Evolutionary conservation across 805 yeast genomes (phyloP).

Genomic region (Pichia phayaonensis): DNA sequence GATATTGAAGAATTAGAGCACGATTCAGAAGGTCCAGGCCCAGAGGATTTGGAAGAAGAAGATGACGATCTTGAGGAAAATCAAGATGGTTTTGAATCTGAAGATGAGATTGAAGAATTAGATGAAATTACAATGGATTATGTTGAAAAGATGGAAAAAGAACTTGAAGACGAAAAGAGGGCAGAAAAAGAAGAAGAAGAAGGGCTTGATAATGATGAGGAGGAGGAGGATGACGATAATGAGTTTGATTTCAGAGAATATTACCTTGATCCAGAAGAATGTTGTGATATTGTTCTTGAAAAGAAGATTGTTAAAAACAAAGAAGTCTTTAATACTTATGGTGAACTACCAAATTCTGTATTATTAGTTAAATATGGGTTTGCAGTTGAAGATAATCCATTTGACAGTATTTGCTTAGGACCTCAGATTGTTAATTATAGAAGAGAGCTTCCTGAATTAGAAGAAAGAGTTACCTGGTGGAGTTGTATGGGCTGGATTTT

Average conservation of each 20-base stretch:
- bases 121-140: constrained; percentile 28
- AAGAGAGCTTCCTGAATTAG: constrained; percentile 13
- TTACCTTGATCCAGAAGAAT: constrained; percentile 37
- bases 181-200: constrained; percentile 13
- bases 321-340: constrained; percentile 81
- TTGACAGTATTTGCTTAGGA: constrained; percentile 54
- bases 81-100: background rate
- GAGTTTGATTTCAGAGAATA: constrained; percentile 26
- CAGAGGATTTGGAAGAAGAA: constrained; percentile 21
- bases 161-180: constrained; percentile 14
- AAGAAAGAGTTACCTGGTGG: constrained; percentile 22
- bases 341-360: constrained; percentile 58
- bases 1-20: constrained; percentile 3
- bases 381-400: constrained; percentile 42
- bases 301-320: constrained; percentile 36
- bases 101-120: constrained; percentile 16
- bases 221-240: constrained; percentile 18
- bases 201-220: constrained; percentile 17
- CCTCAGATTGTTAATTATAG: constrained; percentile 30
- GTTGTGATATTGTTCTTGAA: constrained; percentile 63
- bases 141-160: constrained; percentile 26
- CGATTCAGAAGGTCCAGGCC: constrained; percentile 18
- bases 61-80: background rate
- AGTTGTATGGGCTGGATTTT: constrained; percentile 16
- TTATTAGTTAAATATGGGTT: constrained; percentile 78